Evolutionary conservation across 306 rosid genomes (phyloP), one percentile per base, ranked within the genome.

Genomic region (Vigna hirtella): DNA sequence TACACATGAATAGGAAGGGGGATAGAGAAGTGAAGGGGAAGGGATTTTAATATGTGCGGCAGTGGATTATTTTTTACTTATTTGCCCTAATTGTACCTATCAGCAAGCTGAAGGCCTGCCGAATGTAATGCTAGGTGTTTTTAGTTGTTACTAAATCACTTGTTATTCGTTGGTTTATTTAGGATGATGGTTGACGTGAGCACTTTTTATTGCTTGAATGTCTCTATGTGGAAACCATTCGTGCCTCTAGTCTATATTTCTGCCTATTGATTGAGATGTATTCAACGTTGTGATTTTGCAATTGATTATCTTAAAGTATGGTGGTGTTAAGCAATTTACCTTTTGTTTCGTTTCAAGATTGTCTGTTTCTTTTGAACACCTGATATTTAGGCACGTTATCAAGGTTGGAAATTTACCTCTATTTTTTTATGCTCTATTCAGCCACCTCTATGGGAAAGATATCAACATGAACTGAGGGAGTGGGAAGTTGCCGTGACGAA

Each of bases 381-480:
- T 72, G 32, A 17, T 47, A 26, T 56, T 59, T 47, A 7, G 43
- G 22, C 18, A 34, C n/a, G 13, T 48, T 20, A 28, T 58, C 61
- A 13, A 17, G n/a, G 17, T 48, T 48, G 81, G 6, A 42, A 57
- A 57, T 15, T n/a, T 14, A 58, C 16, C 14, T 47, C 57, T 32
- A 30, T 28, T 4, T 17, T 66, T 73, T 59, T 73, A 34, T 58
- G 32, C 20, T 77, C 45, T 61, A 17, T 84, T 66, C 90, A 92
- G 97, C 89, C 91, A 16, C 91, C 97, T 0, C 62, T 79, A 10
- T 90, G 97, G 95, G 89, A 90, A 81, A 84, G 64, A 71, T 92
- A 88, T 87, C 95, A 87, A 65, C 87, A 84, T 81, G 20, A 92
- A 84, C 48, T 90, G 80, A 84, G 82, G 56, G 93, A 90, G 56